Percentiles rank a stretch among this genome's conserved stretches.
Conservation (phyloP, 495 filamentous ascomycete genomes). For the Xylaria sp. region DNA sequence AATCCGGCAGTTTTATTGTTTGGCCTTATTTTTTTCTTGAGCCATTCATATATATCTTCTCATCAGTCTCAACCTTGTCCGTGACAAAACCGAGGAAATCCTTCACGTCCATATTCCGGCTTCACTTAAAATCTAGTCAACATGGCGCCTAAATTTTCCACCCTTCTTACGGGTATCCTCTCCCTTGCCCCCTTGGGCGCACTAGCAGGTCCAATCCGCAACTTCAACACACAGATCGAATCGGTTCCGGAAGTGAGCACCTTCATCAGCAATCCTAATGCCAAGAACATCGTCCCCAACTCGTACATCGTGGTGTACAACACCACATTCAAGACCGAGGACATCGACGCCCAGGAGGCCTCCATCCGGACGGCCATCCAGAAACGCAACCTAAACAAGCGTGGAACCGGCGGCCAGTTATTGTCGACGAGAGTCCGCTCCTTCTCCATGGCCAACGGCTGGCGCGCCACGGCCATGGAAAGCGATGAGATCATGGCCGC, state of each 20-base stretch:
- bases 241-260: constrained; percentile 45
- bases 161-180: constrained; percentile 43
- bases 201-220: constrained; percentile 31
- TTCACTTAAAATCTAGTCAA: constrained; percentile 16
- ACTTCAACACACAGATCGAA: constrained; percentile 18
- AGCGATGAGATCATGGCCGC: constrained; percentile 55
- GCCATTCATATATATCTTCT: constrained; percentile 8
- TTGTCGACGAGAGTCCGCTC: constrained; percentile 51
- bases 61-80: not conserved
- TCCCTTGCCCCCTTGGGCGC: constrained; percentile 40
- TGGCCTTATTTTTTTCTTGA: not conserved
- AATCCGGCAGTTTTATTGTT: not conserved
- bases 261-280: constrained; percentile 53
- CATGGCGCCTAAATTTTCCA: constrained; percentile 41
- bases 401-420: constrained; percentile 47
- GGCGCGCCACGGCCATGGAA: constrained; percentile 58
- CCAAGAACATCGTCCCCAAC: constrained; percentile 49
- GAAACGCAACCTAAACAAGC: constrained; percentile 56
- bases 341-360: constrained; percentile 48
- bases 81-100: constrained; percentile 14
- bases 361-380: constrained; percentile 50
- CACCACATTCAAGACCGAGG: constrained; percentile 49
- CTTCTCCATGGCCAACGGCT: constrained; percentile 49
- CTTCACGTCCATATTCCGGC: not conserved
- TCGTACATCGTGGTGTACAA: constrained; percentile 61